Conservation (phyloP, 1,284 basidiomycete genomes). For the Jaminaea rosea region DNA sequence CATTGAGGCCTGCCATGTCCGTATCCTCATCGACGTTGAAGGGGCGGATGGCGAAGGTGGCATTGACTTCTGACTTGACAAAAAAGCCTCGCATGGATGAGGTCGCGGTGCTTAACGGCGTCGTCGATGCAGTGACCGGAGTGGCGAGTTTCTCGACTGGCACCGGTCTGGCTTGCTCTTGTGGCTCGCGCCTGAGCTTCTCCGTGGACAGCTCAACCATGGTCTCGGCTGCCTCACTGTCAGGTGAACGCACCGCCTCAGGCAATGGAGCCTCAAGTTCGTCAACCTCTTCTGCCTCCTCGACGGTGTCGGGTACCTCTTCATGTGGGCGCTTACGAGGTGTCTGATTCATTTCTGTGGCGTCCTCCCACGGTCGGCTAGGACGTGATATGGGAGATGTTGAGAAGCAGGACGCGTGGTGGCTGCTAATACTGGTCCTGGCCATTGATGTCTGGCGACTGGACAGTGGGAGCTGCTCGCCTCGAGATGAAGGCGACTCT, state of each 20-base stretch:
- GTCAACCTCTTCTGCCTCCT: too few relatives aligned
- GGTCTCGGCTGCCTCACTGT: conserved; percentile 1
- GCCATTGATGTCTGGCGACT: conserved; percentile 20
- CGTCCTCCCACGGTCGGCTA: not conserved
- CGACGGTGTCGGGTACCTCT: conserved; percentile 3
- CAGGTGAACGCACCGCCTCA: too few relatives aligned
- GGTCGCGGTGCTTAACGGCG: conserved; percentile 5
- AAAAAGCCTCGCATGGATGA: conserved; percentile 10
- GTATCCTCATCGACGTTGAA: conserved; percentile 3
- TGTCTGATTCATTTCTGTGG: not conserved
- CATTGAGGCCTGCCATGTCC: conserved; percentile 13
- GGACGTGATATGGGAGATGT: not conserved
- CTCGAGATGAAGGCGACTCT: not conserved
- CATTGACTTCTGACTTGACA: conserved; percentile 10
- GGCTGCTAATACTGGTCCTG: conserved; percentile 18
- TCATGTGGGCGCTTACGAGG: too few relatives aligned
- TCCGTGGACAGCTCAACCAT: conserved; percentile 1
- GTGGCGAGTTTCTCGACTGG: not conserved
- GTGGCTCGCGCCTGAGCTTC: not conserved
- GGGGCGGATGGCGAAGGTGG: conserved; percentile 16
- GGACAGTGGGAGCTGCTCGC: conserved; percentile 5
- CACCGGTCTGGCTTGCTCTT: not conserved
- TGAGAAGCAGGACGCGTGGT: conserved; percentile 1
- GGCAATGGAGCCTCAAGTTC: too few relatives aligned
- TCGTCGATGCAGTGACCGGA: not conserved